A percentile compares a stretch with the other conserved stretches of the same genome.
Conservation (phyloP, 2,329 filamentous ascomycete genomes). For the Penicillium sp. region DNA sequence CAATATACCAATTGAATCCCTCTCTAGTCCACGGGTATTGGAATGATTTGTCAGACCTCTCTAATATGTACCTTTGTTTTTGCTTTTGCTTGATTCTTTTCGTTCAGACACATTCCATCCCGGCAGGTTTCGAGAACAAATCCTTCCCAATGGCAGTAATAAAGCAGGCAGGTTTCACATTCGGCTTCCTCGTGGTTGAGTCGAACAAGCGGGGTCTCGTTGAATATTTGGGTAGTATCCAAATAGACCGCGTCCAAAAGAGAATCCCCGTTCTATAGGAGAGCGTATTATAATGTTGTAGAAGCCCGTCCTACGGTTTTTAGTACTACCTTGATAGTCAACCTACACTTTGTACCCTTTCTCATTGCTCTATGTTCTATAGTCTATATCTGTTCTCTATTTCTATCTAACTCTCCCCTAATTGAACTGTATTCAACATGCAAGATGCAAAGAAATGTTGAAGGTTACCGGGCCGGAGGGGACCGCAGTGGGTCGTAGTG, state of each 20-base stretch:
- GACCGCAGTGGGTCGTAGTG: constrained; percentile 27
- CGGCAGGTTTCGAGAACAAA: constrained; percentile 2
- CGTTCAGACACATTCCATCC: constrained; percentile 11
- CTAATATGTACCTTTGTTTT: not conserved
- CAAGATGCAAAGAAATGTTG: constrained; percentile 17
- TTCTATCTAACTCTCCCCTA: no score
- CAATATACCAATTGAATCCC: not conserved
- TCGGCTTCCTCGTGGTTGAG: constrained; percentile 19
- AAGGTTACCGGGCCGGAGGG: constrained; percentile 28
- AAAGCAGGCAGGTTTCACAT: constrained; percentile 17
- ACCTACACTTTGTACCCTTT: not conserved
- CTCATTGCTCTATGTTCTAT: not conserved
- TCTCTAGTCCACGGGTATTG: not conserved
- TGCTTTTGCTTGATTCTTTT: constrained; percentile 1
- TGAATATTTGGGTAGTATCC: constrained; percentile 10
- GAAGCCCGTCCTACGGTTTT: not conserved
- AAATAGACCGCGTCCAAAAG: constrained; percentile 15
- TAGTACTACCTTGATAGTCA: not conserved
- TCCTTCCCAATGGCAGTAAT: not conserved
- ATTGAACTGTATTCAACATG: not conserved
- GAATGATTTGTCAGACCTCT: constrained; percentile 5
- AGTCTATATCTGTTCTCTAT: not conserved
- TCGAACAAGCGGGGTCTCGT: constrained; percentile 22
- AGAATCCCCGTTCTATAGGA: constrained; percentile 4
- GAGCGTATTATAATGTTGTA: not conserved